Conservation (phyloP, 495 filamentous ascomycete genomes). For the Hypoxylon fragiforme region DNA sequence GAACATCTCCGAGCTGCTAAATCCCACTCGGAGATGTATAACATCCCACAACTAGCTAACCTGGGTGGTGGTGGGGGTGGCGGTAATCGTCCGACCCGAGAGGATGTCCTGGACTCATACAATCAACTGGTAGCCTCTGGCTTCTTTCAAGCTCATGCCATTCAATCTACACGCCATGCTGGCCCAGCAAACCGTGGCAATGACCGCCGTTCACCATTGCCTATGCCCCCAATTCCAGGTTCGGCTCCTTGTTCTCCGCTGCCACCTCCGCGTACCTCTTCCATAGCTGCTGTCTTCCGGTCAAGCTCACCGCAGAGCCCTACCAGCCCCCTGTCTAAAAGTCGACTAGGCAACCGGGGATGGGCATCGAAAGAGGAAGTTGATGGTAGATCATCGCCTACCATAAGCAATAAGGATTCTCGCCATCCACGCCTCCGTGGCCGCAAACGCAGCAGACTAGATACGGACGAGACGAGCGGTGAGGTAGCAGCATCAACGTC, state of each 20-base stretch:
- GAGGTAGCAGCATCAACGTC: slow-evolving; percentile 11
- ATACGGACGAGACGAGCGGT: slow-evolving; percentile 11
- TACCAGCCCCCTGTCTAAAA: not conserved
- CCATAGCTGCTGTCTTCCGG: slow-evolving; percentile 7
- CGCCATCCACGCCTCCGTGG: slow-evolving; percentile 21
- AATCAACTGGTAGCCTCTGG: slow-evolving; percentile 48
- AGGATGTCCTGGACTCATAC: slow-evolving; percentile 52
- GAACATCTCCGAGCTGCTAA: slow-evolving; percentile 32
- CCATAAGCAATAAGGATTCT: too few species aligned
- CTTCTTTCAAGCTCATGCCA: slow-evolving; percentile 54
- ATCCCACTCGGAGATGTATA: slow-evolving; percentile 36
- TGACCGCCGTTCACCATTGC: slow-evolving; percentile 19
- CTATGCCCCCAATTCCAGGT: slow-evolving; percentile 25
- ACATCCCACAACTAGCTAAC: slow-evolving; percentile 25
- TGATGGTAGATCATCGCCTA: too few species aligned
- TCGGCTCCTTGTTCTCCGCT: slow-evolving; percentile 17
- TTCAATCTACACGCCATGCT: slow-evolving; percentile 49
- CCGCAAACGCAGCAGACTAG: slow-evolving; percentile 31
- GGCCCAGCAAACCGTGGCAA: slow-evolving; percentile 14
- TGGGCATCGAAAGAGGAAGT: slow-evolving; percentile 3
- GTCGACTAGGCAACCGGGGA: not conserved
- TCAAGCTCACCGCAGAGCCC: slow-evolving; percentile 19
- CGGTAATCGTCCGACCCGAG: slow-evolving; percentile 43
- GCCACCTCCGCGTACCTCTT: slow-evolving; percentile 21
- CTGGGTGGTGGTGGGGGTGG: slow-evolving; percentile 6